phyloP scores from a whole-genome alignment of 2,329 filamentous ascomycete genomes.

The Capronia epimyces region DNA sequence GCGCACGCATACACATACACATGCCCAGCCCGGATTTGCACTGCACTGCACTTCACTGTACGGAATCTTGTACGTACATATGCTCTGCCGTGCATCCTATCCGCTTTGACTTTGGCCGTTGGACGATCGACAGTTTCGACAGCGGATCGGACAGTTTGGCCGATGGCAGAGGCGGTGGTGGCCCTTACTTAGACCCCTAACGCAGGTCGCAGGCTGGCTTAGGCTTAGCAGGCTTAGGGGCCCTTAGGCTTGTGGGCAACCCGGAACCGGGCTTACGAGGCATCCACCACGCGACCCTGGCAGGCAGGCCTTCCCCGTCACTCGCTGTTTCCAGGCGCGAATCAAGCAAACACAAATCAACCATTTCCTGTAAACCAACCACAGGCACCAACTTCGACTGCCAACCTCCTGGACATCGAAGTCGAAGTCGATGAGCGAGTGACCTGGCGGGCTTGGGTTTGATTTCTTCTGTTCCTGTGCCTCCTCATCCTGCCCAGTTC shows the following conservation, averaged over 20 bases:
- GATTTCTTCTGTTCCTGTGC: background rate
- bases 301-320: background rate
- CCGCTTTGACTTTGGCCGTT: background rate
- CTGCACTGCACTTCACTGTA: too few relatives aligned
- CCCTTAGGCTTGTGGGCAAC: too few relatives aligned
- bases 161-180: background rate
- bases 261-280: too few relatives aligned
- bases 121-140: constrained; percentile 5
- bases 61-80: background rate
- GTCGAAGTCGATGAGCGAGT: too few relatives aligned
- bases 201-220: background rate
- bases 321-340: background rate
- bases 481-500: background rate
- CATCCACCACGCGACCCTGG: background rate
- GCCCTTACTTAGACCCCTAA: background rate
- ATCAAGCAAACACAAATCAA: background rate
- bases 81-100: background rate
- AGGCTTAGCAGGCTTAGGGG: background rate
- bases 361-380: background rate
- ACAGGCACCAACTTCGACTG: background rate
- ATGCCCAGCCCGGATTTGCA: too few relatives aligned
- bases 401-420: background rate
- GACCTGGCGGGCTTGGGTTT: too few relatives aligned
- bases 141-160: constrained; percentile 4
- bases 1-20: too few relatives aligned